phyloP scores from a whole-genome alignment of 768 basidiomycete genomes.

The Termitomyces sp. region DNA sequence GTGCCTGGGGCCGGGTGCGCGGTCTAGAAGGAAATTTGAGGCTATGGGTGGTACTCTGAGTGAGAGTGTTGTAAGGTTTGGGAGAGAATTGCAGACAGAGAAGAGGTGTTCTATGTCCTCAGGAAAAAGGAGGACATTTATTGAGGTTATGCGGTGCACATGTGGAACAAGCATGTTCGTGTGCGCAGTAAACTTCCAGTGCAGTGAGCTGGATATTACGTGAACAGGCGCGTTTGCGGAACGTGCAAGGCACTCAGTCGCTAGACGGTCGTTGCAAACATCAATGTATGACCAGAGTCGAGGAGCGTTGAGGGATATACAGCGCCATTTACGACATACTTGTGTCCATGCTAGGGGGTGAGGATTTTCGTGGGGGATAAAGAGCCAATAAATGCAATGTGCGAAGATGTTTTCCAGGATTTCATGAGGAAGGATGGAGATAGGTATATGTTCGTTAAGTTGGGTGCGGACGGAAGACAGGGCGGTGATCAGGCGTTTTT shows the following conservation, averaged over 20 bases:
- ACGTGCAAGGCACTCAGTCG: slow-evolving; percentile 30
- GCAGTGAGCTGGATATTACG: slow-evolving; percentile 22
- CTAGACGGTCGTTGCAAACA: slow-evolving; percentile 27
- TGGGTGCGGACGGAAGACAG: slow-evolving; percentile 22
- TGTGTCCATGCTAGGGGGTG: slow-evolving; percentile 35
- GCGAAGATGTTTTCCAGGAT: slow-evolving; percentile 35
- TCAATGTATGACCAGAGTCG: slow-evolving; percentile 37
- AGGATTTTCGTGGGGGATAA: slow-evolving; percentile 21
- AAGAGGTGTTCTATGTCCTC: slow-evolving; percentile 29
- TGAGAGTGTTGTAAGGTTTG: slow-evolving; percentile 26
- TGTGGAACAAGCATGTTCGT: slow-evolving; percentile 16
- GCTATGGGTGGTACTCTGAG: slow-evolving; percentile 29
- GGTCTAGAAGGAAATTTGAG: slow-evolving; percentile 16
- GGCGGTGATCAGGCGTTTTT: slow-evolving; percentile 21
- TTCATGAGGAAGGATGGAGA: slow-evolving; percentile 32
- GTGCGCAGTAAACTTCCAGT: neutral
- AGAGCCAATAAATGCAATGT: slow-evolving; percentile 33
- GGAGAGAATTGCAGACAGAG: slow-evolving; percentile 17
- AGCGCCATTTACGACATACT: slow-evolving; percentile 34
- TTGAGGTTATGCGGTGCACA: slow-evolving; percentile 25
- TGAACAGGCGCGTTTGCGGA: slow-evolving; percentile 30
- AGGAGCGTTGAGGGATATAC: slow-evolving; percentile 26
- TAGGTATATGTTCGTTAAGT: slow-evolving; percentile 23
- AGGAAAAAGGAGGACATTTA: slow-evolving; percentile 32
- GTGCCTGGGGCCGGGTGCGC: neutral